These are phyloP conservation scores for Adansonia madagascariensis DNA, from an alignment of 441 rosid species.

Conservation along the genomic window DNA sequence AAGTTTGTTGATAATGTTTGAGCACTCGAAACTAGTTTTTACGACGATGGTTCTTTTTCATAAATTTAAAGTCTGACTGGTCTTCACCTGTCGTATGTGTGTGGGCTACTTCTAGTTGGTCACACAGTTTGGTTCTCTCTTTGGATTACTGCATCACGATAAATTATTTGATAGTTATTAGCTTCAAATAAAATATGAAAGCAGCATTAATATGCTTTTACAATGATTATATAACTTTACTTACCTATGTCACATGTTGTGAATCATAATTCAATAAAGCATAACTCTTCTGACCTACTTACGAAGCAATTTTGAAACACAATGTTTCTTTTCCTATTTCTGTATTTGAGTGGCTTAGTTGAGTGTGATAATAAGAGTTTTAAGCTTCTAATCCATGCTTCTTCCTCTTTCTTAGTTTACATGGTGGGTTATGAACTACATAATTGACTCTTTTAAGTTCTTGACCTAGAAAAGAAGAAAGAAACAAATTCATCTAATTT, in stretches of 20 bases:
- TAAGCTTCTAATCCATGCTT: constrained; percentile 4
- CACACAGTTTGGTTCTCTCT: neutral
- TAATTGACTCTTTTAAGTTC: neutral
- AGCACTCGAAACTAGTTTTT: neutral
- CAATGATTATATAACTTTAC: neutral
- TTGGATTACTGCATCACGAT: neutral
- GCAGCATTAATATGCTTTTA: constrained; percentile 1
- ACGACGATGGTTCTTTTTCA: neutral
- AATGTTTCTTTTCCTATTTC: neutral
- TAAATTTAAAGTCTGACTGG: constrained; percentile 7
- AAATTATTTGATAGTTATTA: constrained; percentile 16
- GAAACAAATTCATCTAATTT: constrained; percentile 1
- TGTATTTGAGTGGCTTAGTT: constrained; percentile 6
- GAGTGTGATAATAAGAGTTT: neutral
- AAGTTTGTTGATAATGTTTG: constrained; percentile 19
- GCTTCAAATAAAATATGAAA: neutral
- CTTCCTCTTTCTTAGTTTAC: neutral
- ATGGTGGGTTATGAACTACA: constrained; percentile 7
- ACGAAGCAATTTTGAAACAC: neutral
- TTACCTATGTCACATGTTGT: neutral
- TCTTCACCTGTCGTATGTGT: neutral
- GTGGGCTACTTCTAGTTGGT: neutral
- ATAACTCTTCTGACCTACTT: neutral
- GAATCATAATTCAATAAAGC: neutral
- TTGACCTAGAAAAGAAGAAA: constrained; percentile 1